Conservation (phyloP, 768 basidiomycete species). For the Trametes sanguinea region DNA sequence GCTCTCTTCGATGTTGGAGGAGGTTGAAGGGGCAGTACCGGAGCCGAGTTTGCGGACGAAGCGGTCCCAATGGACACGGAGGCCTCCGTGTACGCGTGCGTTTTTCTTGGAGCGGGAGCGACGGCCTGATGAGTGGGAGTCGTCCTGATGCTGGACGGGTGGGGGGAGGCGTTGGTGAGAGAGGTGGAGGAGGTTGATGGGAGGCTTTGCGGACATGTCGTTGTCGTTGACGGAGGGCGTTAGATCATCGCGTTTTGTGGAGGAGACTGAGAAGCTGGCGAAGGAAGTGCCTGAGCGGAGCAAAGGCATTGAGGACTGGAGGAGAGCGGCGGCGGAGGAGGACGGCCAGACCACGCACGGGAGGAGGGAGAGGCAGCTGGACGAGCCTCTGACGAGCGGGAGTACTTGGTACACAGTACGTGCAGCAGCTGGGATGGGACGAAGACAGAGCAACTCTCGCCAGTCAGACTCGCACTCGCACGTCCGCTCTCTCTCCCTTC, state of each 20-base stretch:
- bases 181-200: constrained; percentile 6
- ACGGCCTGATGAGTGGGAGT: constrained; percentile 15
- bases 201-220: constrained; percentile 15
- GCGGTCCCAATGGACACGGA: constrained; percentile 34
- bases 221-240: constrained; percentile 8
- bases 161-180: constrained; percentile 16
- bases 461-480: too few species aligned
- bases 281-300: constrained; percentile 20
- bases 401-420: too few species aligned
- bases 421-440: too few species aligned
- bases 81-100: constrained; percentile 29
- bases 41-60: constrained; percentile 36
- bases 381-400: too few species aligned
- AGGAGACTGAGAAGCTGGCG: constrained; percentile 13
- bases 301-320: constrained; percentile 5
- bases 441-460: too few species aligned
- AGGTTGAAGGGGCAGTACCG: constrained; percentile 47
- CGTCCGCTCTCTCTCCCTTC: too few species aligned
- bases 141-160: constrained; percentile 20
- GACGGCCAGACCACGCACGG: too few species aligned
- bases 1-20: constrained; percentile 53
- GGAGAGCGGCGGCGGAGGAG: not conserved
- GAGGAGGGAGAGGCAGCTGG: too few species aligned
- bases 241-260: constrained; percentile 23
- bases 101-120: constrained; percentile 28